Percentiles rank a stretch among this genome's conserved stretches.
These are phyloP conservation scores for Prunus yedoensis DNA, from an alignment of 331 rosid species.

Conservation along the genomic window DNA sequence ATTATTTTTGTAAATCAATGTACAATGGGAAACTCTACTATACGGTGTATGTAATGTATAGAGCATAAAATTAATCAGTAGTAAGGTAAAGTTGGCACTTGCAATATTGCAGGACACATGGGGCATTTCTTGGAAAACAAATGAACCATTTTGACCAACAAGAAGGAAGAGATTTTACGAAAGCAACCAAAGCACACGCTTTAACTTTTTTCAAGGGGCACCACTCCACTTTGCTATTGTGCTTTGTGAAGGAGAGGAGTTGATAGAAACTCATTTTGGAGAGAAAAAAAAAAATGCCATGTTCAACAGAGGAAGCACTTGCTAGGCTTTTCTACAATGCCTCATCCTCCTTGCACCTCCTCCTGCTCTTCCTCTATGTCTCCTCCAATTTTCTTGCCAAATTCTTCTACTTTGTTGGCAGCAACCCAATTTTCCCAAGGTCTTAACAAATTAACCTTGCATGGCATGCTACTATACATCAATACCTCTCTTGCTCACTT, in stretches of 20 bases:
- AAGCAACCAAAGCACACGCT: slow-evolving; percentile 43
- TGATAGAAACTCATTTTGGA: slow-evolving; percentile 51
- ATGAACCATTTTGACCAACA: slow-evolving; percentile 35
- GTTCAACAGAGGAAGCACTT: slow-evolving; percentile 87
- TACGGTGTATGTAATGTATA: no score
- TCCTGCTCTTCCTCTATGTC: slow-evolving; percentile 67
- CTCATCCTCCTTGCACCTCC: slow-evolving; percentile 63
- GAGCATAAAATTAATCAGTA: no score
- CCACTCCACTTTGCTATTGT: slow-evolving; percentile 33
- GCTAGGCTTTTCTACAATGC: slow-evolving; percentile 83
- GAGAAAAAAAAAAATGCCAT: slow-evolving; percentile 59
- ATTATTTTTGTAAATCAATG: neutral
- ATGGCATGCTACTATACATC: neutral
- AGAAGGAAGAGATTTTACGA: slow-evolving; percentile 30
- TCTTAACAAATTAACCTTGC: slow-evolving; percentile 15
- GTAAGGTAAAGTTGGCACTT: slow-evolving; percentile 13
- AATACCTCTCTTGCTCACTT: neutral
- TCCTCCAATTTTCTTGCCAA: slow-evolving; percentile 47
- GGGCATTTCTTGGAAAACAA: neutral
- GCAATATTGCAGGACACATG: slow-evolving; percentile 19
- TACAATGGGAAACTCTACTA: no score
- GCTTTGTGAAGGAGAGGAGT: slow-evolving; percentile 57
- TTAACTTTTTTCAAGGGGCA: slow-evolving; percentile 27
- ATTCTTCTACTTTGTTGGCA: slow-evolving; percentile 54
- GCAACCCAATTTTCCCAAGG: slow-evolving; percentile 68